Percentiles rank a stretch among this genome's conserved stretches.
phyloP scores from a whole-genome alignment of 2,329 filamentous ascomycete species.

The Aspergillus ruber region DNA sequence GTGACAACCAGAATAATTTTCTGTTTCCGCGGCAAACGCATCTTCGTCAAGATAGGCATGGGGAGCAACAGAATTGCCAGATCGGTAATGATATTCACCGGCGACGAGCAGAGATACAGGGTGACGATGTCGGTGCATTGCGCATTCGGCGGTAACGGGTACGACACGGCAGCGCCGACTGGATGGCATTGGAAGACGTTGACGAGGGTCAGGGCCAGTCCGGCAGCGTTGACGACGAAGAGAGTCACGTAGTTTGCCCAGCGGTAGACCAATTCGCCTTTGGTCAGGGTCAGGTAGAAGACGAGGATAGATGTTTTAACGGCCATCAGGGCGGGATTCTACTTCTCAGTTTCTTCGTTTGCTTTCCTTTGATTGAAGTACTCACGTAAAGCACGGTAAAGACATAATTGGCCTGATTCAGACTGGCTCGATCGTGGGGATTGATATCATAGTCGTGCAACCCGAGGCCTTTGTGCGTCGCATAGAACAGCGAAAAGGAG shows the following conservation, averaged over 20 bases:
- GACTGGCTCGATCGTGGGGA: conserved; percentile 18
- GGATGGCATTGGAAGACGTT: conserved; percentile 84
- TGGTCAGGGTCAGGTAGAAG: conserved; percentile 80
- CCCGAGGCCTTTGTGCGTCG: conserved; percentile 38
- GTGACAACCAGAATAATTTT: conserved; percentile 82
- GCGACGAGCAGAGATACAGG: conserved; percentile 66
- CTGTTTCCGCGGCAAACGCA: conserved; percentile 77
- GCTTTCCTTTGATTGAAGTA: conserved; percentile 12
- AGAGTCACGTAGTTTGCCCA: conserved; percentile 77
- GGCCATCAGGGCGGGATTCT: conserved; percentile 85
- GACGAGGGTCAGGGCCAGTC: conserved; percentile 71
- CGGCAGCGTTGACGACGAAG: conserved; percentile 69
- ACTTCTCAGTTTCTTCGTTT: background rate
- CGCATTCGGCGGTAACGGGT: conserved; percentile 40
- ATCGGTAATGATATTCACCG: conserved; percentile 88
- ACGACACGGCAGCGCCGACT: conserved; percentile 60
- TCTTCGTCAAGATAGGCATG: conserved; percentile 78
- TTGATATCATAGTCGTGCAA: conserved; percentile 35
- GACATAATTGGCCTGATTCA: conserved; percentile 50
- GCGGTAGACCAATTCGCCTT: conserved; percentile 69
- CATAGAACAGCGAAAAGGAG: conserved; percentile 41
- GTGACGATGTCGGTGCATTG: conserved; percentile 57
- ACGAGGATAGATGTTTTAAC: conserved; percentile 89
- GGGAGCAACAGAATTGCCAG: conserved; percentile 80
- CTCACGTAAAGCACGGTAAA: conserved; percentile 56